phyloP scores from a whole-genome alignment of 2,329 filamentous ascomycete species.

The Davidsoniella neocaledoniae region DNA sequence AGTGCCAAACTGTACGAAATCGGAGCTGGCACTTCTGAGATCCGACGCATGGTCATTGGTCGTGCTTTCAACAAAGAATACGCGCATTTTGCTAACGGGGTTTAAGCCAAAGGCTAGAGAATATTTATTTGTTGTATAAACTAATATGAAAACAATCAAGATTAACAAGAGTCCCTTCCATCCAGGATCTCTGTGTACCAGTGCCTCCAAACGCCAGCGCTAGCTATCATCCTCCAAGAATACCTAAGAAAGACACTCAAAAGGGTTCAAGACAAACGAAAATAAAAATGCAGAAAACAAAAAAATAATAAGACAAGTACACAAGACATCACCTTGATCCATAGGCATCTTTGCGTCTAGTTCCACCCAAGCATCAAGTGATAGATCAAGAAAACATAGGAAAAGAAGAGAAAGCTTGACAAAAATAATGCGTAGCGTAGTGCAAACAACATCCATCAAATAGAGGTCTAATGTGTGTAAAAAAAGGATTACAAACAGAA shows the following conservation, averaged over 20 bases:
- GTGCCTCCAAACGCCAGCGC: too few relatives aligned
- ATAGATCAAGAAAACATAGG: not conserved
- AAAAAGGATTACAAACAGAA: too few relatives aligned
- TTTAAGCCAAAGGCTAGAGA: not conserved
- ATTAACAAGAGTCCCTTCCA: too few relatives aligned
- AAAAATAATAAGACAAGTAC: not conserved
- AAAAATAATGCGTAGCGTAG: too few relatives aligned
- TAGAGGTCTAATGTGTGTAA: too few relatives aligned
- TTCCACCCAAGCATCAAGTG: not conserved
- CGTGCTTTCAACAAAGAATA: slow-evolving; percentile 82
- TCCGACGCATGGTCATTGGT: slow-evolving; percentile 87
- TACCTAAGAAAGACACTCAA: not conserved
- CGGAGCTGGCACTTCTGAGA: slow-evolving; percentile 87
- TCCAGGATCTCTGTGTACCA: too few relatives aligned
- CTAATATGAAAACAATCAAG: too few relatives aligned
- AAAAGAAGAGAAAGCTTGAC: not conserved
- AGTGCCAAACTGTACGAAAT: slow-evolving; percentile 81
- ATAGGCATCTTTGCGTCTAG: too few relatives aligned
- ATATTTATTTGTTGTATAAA: not conserved
- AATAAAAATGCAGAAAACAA: not conserved
- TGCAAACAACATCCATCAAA: too few relatives aligned
- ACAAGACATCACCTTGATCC: not conserved
- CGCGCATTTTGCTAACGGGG: slow-evolving; percentile 19
- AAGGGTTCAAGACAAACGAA: not conserved
- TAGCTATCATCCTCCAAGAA: not conserved